Percentiles rank a stretch among this genome's conserved stretches.
Evolutionary conservation across 305 asterid genomes (phyloP).

Genomic region (Ilex paraguariensis): DNA sequence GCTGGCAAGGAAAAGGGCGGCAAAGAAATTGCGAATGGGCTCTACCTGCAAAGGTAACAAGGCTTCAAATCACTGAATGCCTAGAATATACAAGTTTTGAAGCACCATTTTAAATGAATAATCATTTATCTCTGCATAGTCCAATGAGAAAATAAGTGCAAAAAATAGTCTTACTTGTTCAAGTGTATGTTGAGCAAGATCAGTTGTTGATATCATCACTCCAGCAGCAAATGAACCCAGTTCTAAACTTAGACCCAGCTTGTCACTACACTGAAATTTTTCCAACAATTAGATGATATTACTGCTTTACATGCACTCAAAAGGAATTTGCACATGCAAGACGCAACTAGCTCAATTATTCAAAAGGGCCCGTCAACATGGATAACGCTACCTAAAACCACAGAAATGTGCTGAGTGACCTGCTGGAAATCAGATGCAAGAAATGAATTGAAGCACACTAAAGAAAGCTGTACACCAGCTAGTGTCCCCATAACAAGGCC

Average conservation of each 20-base stretch:
- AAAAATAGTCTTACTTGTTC: constrained; percentile 64
- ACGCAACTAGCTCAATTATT: not conserved
- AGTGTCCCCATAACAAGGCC: too few relatives aligned
- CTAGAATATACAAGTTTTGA: not conserved
- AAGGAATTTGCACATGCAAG: constrained; percentile 12
- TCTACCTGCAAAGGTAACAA: constrained; percentile 59
- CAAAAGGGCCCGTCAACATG: not conserved
- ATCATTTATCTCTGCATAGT: not conserved
- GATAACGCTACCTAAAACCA: not conserved
- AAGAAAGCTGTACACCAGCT: not conserved
- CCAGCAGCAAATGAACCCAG: constrained; percentile 99
- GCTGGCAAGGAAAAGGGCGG: constrained; percentile 99
- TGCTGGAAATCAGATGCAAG: not conserved
- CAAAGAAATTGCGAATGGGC: constrained; percentile 96
- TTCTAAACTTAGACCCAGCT: constrained; percentile 96
- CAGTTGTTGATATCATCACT: constrained; percentile 98
- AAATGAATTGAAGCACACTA: not conserved
- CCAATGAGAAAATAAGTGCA: constrained; percentile 6
- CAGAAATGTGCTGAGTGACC: too few relatives aligned
- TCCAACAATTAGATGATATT: constrained; percentile 15
- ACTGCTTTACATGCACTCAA: constrained; percentile 14
- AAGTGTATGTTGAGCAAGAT: constrained; percentile 95
- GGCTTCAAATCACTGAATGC: too few relatives aligned
- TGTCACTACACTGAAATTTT: constrained; percentile 89
- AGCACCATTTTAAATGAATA: not conserved